Base-by-base conservation (phyloP, 2,329 filamentous ascomycete species). In the Lachnellula subtilissima region DNA sequence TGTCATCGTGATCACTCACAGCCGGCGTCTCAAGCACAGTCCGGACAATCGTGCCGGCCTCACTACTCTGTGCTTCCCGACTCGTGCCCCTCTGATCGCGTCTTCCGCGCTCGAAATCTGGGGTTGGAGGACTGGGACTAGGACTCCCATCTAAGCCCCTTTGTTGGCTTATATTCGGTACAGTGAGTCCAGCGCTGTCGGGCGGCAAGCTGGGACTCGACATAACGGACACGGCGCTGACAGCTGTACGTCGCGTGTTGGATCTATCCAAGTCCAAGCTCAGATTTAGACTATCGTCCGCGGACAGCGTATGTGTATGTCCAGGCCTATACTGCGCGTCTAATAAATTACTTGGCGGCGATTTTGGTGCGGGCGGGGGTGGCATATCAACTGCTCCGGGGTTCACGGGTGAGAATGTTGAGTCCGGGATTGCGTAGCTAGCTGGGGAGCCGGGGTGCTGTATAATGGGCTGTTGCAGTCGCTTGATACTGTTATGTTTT, bases 361-460 rank as follows among this genome's bases (percentile, higher is more conserved):
- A 62, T 23, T 61, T 60, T 32, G 63, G 63, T 12, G 58, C 57
- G n/a, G 63, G 60, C 11, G 65, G 64, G 2, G 66, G 56, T 19
- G 65, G 63, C 5, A 63, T 35, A 39, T 61, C 56, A 19, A 51
- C 45, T 4, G 58, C 58, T 14, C 54, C 25, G 4, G 58, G 60
- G n/a, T 68, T 64, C 0, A 67, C 45, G 9, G 65, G 62, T 9
- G 59, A 62, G 39, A 65, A 65, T 17, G 60, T 53, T 5, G 60
- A 55, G 37, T 64, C 62, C 2, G 64, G 64, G 2, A 67, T 36
- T 9, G 64, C 60, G 43, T 66, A 67, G 2, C 60, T 57, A 28
- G 65, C 64, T 50, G 65, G 61, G 8, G 55, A 61, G 52, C 65
- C 58, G 9, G 64, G 64, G 39, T 67, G 65, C 4, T 61, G 57